These are phyloP conservation scores for Plasmodium coatneyi DNA, from an alignment of 169 alveolate species.

Conservation along the genomic window DNA sequence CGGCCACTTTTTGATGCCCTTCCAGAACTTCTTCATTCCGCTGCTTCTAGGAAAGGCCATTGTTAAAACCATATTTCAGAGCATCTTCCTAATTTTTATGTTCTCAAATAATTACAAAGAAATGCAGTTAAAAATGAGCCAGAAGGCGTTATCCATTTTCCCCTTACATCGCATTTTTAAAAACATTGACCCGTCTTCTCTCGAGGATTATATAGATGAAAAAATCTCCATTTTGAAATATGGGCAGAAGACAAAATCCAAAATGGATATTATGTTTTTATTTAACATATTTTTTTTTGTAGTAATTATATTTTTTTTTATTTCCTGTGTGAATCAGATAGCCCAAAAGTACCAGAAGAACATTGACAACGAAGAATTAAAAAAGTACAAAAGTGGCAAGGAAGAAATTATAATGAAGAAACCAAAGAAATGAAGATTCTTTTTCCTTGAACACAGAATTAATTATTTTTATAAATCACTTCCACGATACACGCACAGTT, in stretches of 20 bases:
- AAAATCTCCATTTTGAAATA: slow-evolving; percentile 57
- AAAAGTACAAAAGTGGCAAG: slow-evolving; percentile 2
- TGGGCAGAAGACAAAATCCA: slow-evolving; percentile 39
- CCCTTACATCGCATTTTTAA: slow-evolving; percentile 31
- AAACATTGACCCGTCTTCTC: slow-evolving; percentile 22
- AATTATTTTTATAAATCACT: background rate
- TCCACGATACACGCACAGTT: background rate
- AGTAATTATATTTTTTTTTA: slow-evolving; percentile 62
- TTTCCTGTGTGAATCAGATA: slow-evolving; percentile 71
- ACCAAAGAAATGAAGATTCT: background rate
- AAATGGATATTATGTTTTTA: slow-evolving; percentile 70
- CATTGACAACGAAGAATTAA: slow-evolving; percentile 64
- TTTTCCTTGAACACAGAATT: background rate
- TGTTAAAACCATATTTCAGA: slow-evolving; percentile 88
- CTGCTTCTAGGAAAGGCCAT: slow-evolving; percentile 92
- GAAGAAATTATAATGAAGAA: slow-evolving; percentile 16
- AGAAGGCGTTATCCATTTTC: slow-evolving; percentile 21
- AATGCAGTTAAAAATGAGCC: slow-evolving; percentile 26
- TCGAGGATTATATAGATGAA: slow-evolving; percentile 50
- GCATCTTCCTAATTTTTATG: slow-evolving; percentile 86
- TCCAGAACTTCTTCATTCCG: slow-evolving; percentile 92
- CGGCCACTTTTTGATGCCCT: slow-evolving; percentile 94
- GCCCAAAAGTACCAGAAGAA: slow-evolving; percentile 75
- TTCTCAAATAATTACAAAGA: slow-evolving; percentile 80
- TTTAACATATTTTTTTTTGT: slow-evolving; percentile 71